Conservation (phyloP, 768 basidiomycete genomes). For the Podaxis rugospora region DNA sequence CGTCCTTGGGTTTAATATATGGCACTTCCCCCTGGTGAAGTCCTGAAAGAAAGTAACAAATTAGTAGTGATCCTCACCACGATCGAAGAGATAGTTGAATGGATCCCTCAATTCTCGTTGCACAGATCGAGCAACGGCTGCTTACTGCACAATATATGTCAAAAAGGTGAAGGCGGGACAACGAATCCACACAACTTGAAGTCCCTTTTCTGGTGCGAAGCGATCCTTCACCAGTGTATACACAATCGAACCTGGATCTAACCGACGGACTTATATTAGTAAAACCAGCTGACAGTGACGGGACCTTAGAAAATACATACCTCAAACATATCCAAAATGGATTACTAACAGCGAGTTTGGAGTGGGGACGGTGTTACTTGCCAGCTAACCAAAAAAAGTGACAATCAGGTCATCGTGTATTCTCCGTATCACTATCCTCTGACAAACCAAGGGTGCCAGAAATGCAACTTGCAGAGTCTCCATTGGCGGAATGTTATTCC, state of each 20-base stretch:
- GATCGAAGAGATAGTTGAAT: too few relatives aligned
- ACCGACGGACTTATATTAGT: neutral
- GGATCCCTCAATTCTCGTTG: too few relatives aligned
- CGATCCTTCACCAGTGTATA: conserved; percentile 29
- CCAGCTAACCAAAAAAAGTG: conserved; percentile 26
- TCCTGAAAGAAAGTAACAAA: too few relatives aligned
- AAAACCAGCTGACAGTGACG: conserved; percentile 36
- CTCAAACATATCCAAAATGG: conserved; percentile 45
- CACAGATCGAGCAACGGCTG: too few relatives aligned
- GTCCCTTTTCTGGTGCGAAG: neutral
- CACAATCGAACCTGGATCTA: conserved; percentile 34
- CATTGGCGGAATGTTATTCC: conserved; percentile 41
- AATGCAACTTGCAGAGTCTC: conserved; percentile 41
- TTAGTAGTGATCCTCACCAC: too few relatives aligned
- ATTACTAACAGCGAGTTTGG: conserved; percentile 45
- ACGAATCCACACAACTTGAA: neutral
- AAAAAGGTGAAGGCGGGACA: neutral
- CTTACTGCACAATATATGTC: neutral
- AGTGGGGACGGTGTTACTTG: conserved; percentile 47
- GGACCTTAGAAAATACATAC: conserved; percentile 41
- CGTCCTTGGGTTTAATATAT: too few relatives aligned
- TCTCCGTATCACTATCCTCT: conserved; percentile 20
- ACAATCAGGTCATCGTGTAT: neutral
- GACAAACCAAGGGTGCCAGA: conserved; percentile 46
- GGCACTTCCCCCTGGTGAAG: too few relatives aligned